Conservation (phyloP, 75 land plant genomes). For the Sequoia sempervirens region DNA sequence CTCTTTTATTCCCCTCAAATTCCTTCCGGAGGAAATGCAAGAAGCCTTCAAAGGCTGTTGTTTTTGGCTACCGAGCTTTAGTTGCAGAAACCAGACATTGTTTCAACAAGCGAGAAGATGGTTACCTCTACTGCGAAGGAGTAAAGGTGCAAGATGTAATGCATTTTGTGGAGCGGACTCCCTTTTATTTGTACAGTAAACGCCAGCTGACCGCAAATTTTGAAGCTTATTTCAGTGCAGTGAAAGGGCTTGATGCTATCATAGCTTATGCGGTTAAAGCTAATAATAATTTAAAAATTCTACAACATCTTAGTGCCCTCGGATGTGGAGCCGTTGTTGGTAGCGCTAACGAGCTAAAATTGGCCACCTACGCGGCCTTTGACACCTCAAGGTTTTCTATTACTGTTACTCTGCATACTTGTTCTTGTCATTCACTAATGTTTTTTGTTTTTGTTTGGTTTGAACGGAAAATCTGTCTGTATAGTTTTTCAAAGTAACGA, state of each 20-base stretch:
- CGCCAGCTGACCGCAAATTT: conserved; percentile 72
- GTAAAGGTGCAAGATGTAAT: conserved; percentile 59
- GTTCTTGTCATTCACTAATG: no score
- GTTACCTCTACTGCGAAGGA: conserved; percentile 79
- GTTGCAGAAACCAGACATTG: conserved; percentile 29
- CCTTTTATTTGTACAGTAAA: conserved; percentile 90
- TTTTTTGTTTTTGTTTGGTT: no score
- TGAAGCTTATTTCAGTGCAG: conserved; percentile 67
- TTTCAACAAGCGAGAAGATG: conserved; percentile 60
- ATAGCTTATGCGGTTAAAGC: conserved; percentile 93
- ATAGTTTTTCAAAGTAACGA: no score
- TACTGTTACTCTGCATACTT: neutral
- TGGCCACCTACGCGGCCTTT: conserved; percentile 80
- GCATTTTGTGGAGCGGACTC: conserved; percentile 57
- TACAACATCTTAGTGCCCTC: conserved; percentile 60
- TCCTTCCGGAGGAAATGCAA: no score
- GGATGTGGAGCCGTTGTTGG: conserved; percentile 87
- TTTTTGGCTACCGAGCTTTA: neutral
- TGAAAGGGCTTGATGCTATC: conserved; percentile 60
- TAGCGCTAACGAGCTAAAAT: conserved; percentile 79
- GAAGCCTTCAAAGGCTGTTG: no score
- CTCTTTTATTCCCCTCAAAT: no score
- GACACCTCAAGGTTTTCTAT: conserved; percentile 60
- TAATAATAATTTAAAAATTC: conserved; percentile 84
- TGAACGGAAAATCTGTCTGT: no score